These are phyloP conservation scores for Arthrobotrys conoides DNA, from an alignment of 2,329 filamentous ascomycete species.

Conservation along the genomic window DNA sequence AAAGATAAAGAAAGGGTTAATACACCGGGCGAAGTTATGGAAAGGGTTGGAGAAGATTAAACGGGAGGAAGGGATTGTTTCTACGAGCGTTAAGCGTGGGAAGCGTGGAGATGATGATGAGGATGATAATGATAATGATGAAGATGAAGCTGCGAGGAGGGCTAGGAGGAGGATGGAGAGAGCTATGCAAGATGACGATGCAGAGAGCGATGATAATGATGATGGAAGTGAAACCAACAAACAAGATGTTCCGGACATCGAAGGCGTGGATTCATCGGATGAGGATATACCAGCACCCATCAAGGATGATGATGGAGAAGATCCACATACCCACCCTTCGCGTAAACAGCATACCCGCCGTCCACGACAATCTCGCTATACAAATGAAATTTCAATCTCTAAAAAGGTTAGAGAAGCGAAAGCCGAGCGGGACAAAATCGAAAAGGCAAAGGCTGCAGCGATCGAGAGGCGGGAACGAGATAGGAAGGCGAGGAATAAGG, in stretches of 20 bases:
- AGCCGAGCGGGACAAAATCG: conserved; percentile 76
- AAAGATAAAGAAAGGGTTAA: conserved; percentile 91
- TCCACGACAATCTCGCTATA: conserved; percentile 66
- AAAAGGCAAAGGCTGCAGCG: conserved; percentile 74
- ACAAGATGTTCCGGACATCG: not conserved
- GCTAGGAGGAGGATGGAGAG: conserved; percentile 62
- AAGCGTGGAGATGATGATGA: not conserved
- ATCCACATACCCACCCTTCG: conserved; percentile 47
- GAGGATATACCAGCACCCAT: conserved; percentile 32
- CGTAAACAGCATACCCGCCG: conserved; percentile 58
- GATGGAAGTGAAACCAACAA: conserved; percentile 13
- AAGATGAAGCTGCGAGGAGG: conserved; percentile 62
- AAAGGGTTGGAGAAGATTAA: conserved; percentile 93
- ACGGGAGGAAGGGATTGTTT: conserved; percentile 71
- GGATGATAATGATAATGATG: conserved; percentile 57
- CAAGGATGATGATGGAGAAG: conserved; percentile 42
- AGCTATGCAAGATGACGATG: conserved; percentile 62
- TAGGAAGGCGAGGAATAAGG: conserved; percentile 68
- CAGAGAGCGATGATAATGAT: conserved; percentile 60
- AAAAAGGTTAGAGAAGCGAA: conserved; percentile 67
- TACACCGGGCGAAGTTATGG: conserved; percentile 92
- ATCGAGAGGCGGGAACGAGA: conserved; percentile 81
- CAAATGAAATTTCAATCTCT: conserved; percentile 65
- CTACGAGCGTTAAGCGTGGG: conserved; percentile 64
- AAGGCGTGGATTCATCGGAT: conserved; percentile 1